phyloP scores from a whole-genome alignment of 768 basidiomycete genomes.

The Amanita molliuscula region DNA sequence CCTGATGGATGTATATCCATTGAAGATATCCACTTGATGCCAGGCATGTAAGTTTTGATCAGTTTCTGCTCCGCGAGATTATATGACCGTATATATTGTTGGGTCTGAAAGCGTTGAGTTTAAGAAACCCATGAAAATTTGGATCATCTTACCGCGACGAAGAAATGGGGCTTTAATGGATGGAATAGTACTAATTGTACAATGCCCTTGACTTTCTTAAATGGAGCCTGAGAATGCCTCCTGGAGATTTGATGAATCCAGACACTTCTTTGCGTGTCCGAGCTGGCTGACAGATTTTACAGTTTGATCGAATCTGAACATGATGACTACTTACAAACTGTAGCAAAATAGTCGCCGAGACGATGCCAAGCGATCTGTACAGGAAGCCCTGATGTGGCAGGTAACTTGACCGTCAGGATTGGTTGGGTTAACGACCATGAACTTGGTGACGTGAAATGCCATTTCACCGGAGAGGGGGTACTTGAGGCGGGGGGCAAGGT shows the following conservation, averaged over 20 bases:
- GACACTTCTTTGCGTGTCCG: slow-evolving; percentile 69
- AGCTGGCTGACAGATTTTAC: slow-evolving; percentile 33
- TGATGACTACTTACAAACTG: slow-evolving; percentile 64
- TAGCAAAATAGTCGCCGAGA: slow-evolving; percentile 90
- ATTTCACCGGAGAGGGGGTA: slow-evolving; percentile 59
- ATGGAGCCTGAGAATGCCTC: slow-evolving; percentile 94
- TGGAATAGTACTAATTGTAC: slow-evolving; percentile 94
- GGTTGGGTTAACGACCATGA: slow-evolving; percentile 42
- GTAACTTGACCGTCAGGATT: slow-evolving; percentile 51
- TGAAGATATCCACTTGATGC: slow-evolving; percentile 93
- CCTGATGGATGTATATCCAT: slow-evolving; percentile 96
- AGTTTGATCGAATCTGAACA: slow-evolving; percentile 6
- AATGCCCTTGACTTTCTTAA: slow-evolving; percentile 87
- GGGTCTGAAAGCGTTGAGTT: slow-evolving; percentile 49
- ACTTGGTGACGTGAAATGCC: slow-evolving; percentile 40
- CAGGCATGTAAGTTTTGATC: slow-evolving; percentile 89
- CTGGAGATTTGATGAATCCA: slow-evolving; percentile 95
- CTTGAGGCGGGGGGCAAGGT: slow-evolving; percentile 48
- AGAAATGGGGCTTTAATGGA: slow-evolving; percentile 90
- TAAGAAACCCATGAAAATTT: slow-evolving; percentile 4
- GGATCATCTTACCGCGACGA: slow-evolving; percentile 75
- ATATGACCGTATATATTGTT: slow-evolving; percentile 92
- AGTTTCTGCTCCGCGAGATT: slow-evolving; percentile 91
- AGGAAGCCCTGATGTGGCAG: slow-evolving; percentile 55
- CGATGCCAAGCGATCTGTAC: slow-evolving; percentile 89